A percentile compares a stretch with the other conserved stretches of the same genome.
Conservation (phyloP, 2,329 filamentous ascomycete species). For the Xylariaceae sp. region DNA sequence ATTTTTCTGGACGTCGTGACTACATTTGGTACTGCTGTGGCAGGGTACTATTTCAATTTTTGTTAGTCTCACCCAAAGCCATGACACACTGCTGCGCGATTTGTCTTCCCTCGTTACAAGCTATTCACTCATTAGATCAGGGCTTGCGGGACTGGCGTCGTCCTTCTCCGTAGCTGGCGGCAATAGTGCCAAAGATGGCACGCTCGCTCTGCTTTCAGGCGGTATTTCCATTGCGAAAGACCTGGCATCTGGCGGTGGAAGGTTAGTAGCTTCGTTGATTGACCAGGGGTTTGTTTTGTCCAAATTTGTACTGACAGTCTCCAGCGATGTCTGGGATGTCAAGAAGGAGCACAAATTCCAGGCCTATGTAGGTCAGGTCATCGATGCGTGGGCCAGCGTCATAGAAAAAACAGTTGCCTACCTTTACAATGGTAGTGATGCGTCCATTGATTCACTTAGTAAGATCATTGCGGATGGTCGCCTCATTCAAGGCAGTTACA, state of each 20-base stretch:
- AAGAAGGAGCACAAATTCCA: conserved; percentile 26
- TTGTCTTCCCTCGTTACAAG: conserved; percentile 19
- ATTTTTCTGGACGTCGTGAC: conserved; percentile 31
- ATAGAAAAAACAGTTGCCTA: conserved; percentile 11
- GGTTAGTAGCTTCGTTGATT: conserved; percentile 2
- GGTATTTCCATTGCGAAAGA: conserved; percentile 29
- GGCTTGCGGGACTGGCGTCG: conserved; percentile 1
- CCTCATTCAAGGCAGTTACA: conserved; percentile 22
- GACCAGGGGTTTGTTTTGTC: neutral
- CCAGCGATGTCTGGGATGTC: conserved; percentile 25
- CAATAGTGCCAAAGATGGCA: conserved; percentile 28
- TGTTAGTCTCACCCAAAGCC: conserved; percentile 1
- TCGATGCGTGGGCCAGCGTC: conserved; percentile 27
- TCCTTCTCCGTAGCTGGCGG: neutral
- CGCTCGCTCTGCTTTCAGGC: conserved; percentile 26
- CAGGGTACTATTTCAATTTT: conserved; percentile 29
- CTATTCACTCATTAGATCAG: conserved; percentile 19
- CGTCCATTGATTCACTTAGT: conserved; percentile 23
- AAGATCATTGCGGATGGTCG: conserved; percentile 30
- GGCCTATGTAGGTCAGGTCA: conserved; percentile 26
- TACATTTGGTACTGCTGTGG: conserved; percentile 24
- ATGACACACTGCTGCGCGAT: neutral
- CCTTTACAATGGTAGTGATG: conserved; percentile 26
- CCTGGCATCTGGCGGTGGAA: conserved; percentile 9
- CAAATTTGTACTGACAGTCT: neutral